These are phyloP conservation scores for Neltuma alba DNA, from an alignment of 306 rosid species.

Conservation along the genomic window DNA sequence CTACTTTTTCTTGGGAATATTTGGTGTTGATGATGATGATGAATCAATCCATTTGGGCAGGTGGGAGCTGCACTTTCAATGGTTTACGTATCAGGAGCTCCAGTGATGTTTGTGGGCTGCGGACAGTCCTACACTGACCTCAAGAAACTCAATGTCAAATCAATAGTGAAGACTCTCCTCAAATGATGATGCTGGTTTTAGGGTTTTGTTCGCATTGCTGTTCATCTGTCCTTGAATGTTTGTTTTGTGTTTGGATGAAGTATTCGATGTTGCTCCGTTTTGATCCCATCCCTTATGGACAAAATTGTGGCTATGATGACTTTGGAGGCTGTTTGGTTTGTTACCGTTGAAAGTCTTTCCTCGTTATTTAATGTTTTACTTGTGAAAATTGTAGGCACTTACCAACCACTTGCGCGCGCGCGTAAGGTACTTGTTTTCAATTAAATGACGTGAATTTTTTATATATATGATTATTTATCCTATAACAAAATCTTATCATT, in stretches of 20 bases:
- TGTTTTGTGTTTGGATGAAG: slow-evolving; percentile 39
- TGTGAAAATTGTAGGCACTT: too few species aligned
- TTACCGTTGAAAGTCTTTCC: too few species aligned
- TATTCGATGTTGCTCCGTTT: slow-evolving; percentile 29
- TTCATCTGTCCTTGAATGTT: slow-evolving; percentile 30
- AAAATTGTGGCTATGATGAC: slow-evolving; percentile 40
- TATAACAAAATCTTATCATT: too few species aligned
- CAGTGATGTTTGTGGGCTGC: slow-evolving; percentile 97
- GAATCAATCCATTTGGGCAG: slow-evolving; percentile 38
- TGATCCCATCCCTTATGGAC: slow-evolving; percentile 31
- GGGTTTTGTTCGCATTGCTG: slow-evolving; percentile 10
- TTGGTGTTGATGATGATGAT: slow-evolving; percentile 5
- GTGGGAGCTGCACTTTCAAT: slow-evolving; percentile 99
- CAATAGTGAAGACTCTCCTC: slow-evolving; percentile 88
- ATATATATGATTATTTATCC: too few species aligned
- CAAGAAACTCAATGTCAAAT: slow-evolving; percentile 93
- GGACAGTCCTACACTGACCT: slow-evolving; percentile 98
- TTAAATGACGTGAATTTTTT: too few species aligned
- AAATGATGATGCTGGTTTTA: slow-evolving; percentile 48
- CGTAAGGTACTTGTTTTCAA: too few species aligned
- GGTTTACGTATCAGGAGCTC: slow-evolving; percentile 98
- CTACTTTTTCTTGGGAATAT: slow-evolving; percentile 6
- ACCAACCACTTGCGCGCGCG: too few species aligned
- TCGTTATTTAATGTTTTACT: too few species aligned
- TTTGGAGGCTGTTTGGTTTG: slow-evolving; percentile 35